These are phyloP conservation scores for Pichia inconspicua DNA, from an alignment of 1,139 yeast species.

Conservation along the genomic window DNA sequence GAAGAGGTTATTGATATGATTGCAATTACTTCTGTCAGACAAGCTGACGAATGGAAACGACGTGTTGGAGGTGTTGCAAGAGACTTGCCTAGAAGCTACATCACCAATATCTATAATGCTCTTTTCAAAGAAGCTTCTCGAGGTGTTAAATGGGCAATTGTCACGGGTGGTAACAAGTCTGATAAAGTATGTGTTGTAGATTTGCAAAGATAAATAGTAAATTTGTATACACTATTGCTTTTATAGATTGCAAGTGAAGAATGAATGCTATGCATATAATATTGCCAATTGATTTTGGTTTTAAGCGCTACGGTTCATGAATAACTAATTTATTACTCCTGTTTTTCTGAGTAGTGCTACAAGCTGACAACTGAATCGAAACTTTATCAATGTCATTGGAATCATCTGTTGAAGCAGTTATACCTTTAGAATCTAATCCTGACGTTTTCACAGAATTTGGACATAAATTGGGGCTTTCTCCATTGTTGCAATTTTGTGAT, in stretches of 20 bases:
- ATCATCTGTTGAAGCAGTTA: constrained; percentile 36
- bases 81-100: constrained; percentile 68
- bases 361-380: no score
- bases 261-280: no score
- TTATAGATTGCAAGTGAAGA: no score
- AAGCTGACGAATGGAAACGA: constrained; percentile 83
- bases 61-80: constrained; percentile 68
- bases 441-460: constrained; percentile 72
- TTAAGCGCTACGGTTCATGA: no score
- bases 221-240: no score
- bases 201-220: constrained; percentile 40
- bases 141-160: constrained; percentile 65
- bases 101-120: constrained; percentile 61
- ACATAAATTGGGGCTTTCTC: constrained; percentile 56
- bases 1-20: constrained; percentile 85
- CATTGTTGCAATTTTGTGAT: constrained; percentile 61
- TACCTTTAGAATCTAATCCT: constrained; percentile 90
- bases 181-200: constrained; percentile 65
- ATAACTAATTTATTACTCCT: no score
- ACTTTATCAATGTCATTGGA: not conserved
- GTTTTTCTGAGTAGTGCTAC: no score
- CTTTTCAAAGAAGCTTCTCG: constrained; percentile 64
- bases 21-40: constrained; percentile 62
- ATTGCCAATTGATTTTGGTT: no score
- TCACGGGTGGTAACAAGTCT: constrained; percentile 70